phyloP scores from a whole-genome alignment of 371 early-diverging fungal genomes.

The Haplosporangium sp. region DNA sequence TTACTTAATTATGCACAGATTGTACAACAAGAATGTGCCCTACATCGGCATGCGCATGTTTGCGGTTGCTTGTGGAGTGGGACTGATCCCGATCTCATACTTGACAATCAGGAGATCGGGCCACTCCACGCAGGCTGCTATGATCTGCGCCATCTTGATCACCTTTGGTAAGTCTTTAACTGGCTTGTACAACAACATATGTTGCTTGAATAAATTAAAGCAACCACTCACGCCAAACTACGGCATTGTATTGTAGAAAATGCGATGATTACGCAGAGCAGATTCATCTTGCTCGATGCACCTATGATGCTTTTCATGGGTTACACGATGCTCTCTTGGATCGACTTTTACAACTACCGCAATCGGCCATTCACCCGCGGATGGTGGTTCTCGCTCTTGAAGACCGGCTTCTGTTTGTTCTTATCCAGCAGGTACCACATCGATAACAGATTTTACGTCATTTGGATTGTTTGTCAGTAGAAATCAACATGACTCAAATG shows the following conservation, averaged over 20 bases:
- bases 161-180: conserved; percentile 59
- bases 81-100: conserved; percentile 94
- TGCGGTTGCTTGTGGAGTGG: conserved; percentile 89
- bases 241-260: conserved; percentile 64
- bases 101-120: conserved; percentile 85
- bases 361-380: conserved; percentile 77
- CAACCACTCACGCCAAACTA: background rate
- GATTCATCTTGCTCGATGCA: conserved; percentile 98
- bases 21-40: conserved; percentile 32
- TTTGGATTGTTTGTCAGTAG: background rate
- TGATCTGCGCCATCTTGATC: conserved; percentile 83
- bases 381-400: conserved; percentile 91
- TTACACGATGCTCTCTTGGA: conserved; percentile 79
- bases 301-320: conserved; percentile 96
- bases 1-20: background rate
- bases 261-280: conserved; percentile 88
- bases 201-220: background rate
- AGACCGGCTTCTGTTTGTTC: conserved; percentile 93
- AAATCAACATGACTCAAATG: background rate
- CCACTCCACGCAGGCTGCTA: conserved; percentile 71
- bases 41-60: conserved; percentile 78
- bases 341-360: conserved; percentile 81
- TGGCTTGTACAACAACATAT: too few species aligned
- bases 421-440: conserved; percentile 65
- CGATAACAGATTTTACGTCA: background rate